Base-by-base conservation (phyloP, 2,329 filamentous ascomycete species). In the Fusarium sp. region DNA sequence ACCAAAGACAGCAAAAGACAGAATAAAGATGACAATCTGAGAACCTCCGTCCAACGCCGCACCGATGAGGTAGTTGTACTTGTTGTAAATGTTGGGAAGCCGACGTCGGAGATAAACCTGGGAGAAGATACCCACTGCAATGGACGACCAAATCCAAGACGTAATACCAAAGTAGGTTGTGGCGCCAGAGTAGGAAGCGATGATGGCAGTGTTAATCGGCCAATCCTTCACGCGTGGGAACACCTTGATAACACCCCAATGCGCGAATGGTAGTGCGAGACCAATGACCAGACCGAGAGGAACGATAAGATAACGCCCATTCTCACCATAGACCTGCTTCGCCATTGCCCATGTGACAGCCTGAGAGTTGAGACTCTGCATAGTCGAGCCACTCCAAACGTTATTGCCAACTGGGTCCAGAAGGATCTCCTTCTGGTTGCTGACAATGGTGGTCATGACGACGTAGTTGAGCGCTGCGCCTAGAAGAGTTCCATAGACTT, bases 351-450 rank as follows among this genome's bases (percentile, higher is more conserved):
- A 79, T 0, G 77, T 76, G 7, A 77, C 74, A 2, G 77, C 76
- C 24, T 75, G 68, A 0, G 84, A 81, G 67, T 88, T 88, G 77
- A 83, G 82, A 6, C 80, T 80, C 71, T 88, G 86, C 10, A 87
- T 81, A n/a, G 81, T 81, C 1, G 85, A 83, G 17, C 87, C 85
- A 29, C 83, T 85, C 86, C 86, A 88, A 46, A 86, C 83, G 67
- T 83, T 84, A 57, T 80, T 83, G 1, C 77, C 86, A 55, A 85
- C 74, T 9, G 84, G 80, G 22, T 82, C 79, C 6, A 80, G 72
- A 0, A 88, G 80, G 29, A 86, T 81, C 1, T 83, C 79, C 2
- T 80, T 77, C 67, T 87, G 84, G 61, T 81, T 81, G 7, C 75
- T 76, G 3, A 87, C 83, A 44, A 88, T 86, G 14, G 80, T 82